These are phyloP conservation scores for Sarocladiaceae sp. DNA, from an alignment of 2,329 filamentous ascomycete genomes.

Conservation along the genomic window DNA sequence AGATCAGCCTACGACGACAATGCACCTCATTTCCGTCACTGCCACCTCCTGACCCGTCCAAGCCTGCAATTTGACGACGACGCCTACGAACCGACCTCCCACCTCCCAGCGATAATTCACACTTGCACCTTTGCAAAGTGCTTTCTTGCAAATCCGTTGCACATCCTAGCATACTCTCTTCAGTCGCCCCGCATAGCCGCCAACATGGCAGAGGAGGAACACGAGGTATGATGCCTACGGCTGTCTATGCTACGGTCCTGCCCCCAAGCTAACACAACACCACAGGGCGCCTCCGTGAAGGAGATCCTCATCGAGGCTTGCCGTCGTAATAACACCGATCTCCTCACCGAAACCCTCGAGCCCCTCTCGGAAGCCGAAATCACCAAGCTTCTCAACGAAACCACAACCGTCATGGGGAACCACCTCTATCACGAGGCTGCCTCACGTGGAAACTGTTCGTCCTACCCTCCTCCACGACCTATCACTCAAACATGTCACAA, in stretches of 20 bases:
- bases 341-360: constrained; percentile 71
- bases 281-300: constrained; percentile 70
- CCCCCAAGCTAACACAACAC: not conserved
- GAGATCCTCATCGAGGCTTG: constrained; percentile 91
- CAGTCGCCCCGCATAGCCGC: not conserved
- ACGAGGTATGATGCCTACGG: constrained; percentile 24
- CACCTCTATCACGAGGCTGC: constrained; percentile 88
- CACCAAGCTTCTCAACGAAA: constrained; percentile 76
- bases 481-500: constrained; percentile 10
- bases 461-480: not conserved
- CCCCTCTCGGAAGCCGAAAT: constrained; percentile 60
- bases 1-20: not conserved
- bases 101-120: too few species aligned
- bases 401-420: constrained; percentile 81
- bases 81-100: too few species aligned
- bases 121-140: too few species aligned
- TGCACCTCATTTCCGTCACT: not conserved
- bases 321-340: constrained; percentile 85
- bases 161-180: not conserved
- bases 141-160: too few species aligned
- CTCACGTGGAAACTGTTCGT: constrained; percentile 76
- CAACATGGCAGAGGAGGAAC: constrained; percentile 29
- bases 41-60: constrained; percentile 2
- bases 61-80: not conserved
- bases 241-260: not conserved